These are phyloP conservation scores for Phytophthora melonis DNA, from an alignment of 352 stramenopile species.

Conservation along the genomic window DNA sequence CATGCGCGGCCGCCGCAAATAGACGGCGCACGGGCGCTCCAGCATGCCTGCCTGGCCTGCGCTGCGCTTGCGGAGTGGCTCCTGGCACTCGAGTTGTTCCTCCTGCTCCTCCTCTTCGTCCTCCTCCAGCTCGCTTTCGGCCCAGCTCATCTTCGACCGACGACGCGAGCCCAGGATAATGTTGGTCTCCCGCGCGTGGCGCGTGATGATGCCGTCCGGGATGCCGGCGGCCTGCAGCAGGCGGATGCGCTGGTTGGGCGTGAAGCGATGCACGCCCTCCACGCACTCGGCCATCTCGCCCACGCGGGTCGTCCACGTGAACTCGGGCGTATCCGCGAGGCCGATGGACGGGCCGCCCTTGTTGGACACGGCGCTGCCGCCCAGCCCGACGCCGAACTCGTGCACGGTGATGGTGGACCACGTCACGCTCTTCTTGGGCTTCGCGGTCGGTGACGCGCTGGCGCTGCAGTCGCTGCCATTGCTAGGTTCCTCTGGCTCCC, in stretches of 20 bases:
- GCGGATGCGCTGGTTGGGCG: slow-evolving; percentile 62
- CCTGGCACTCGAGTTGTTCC: slow-evolving; percentile 17
- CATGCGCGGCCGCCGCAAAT: slow-evolving; percentile 66
- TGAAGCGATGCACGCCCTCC: slow-evolving; percentile 72
- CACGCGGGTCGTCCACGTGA: slow-evolving; percentile 75
- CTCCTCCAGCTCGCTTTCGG: slow-evolving; percentile 26
- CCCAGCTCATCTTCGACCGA: slow-evolving; percentile 36
- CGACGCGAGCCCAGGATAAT: slow-evolving; percentile 72
- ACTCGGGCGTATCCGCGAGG: slow-evolving; percentile 60
- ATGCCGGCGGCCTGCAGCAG: slow-evolving; percentile 65
- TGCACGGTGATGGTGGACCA: slow-evolving; percentile 61
- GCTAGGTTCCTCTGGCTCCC: neutral
- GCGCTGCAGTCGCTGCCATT: neutral
- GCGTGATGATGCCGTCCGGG: slow-evolving; percentile 75
- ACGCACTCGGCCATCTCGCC: slow-evolving; percentile 73
- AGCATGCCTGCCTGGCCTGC: slow-evolving; percentile 50
- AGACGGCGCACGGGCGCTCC: slow-evolving; percentile 54
- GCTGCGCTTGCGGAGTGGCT: slow-evolving; percentile 49
- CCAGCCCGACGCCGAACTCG: slow-evolving; percentile 69
- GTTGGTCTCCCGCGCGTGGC: slow-evolving; percentile 61
- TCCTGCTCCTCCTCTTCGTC: slow-evolving; percentile 19
- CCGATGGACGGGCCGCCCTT: slow-evolving; percentile 70
- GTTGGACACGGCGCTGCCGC: slow-evolving; percentile 64
- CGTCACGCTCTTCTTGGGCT: slow-evolving; percentile 40
- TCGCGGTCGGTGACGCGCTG: neutral